Evolutionary conservation across 2,329 filamentous ascomycete species (phyloP), one percentile per base, ranked within the genome.

Genomic region (Coccinonectria pachysandricola): DNA sequence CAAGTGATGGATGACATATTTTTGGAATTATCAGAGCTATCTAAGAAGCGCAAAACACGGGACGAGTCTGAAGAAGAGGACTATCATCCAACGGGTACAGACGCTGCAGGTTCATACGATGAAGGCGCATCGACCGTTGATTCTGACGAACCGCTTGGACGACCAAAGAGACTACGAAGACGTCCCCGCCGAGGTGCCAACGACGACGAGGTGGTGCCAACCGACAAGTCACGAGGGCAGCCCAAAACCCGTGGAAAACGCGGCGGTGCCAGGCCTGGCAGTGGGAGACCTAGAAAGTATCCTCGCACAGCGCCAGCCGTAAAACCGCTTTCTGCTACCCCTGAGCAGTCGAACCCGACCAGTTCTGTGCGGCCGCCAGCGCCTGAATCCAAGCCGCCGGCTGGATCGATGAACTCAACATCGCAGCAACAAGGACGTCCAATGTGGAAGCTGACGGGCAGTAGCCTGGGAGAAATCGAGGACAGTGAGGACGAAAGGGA

Each of bases 281-380:
- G 54, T 31, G 54, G 54, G 15, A 45, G 54, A 23, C 54, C 54
- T 44, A 53, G 54, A 40, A 57, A 57, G 39, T 52, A 57, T 19
- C 53, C 51, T 16, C 48, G 48, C 21, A 32, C 36, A 10, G 35
- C 28, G 12, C 38, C 37, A 46, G 27, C 25, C 37, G 8, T 19
- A 7, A 19, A 19, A 10, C 22, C 30, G 15, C 27, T 24, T 4
- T 25, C 31, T 7, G 21, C 26, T 4, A 20, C 19, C 7, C 19
- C 22, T 8, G 34, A 33, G 19, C 18, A 42, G 22, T 12, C 30
- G 13, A 37, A 32, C 21, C 36, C 34, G n/a, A 27, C 31, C 14
- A 31, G 28, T 19, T 17, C 17, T 11, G 26, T 12, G 8, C 7
- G 15, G 13, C 19, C 25, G 9, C 12, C 15, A 6, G 16, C 16